phyloP scores from a whole-genome alignment of 164 flowering plant genomes.

The Liriodendron chinense region DNA sequence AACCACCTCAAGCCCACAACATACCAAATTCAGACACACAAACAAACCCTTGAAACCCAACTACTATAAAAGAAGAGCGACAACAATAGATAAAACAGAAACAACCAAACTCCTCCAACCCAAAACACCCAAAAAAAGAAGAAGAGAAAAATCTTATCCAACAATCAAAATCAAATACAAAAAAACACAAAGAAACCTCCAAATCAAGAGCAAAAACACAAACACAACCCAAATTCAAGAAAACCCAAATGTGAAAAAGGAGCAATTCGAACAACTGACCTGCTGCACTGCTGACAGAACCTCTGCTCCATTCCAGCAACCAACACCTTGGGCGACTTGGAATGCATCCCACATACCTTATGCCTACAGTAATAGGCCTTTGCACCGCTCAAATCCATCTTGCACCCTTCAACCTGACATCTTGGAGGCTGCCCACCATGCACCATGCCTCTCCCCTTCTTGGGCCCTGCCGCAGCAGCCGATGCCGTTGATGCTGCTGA shows the following conservation, averaged over 20 bases:
- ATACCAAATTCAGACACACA: not conserved
- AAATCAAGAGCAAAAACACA: not conserved
- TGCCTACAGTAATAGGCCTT: constrained; percentile 83
- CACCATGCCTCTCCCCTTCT: constrained; percentile 36
- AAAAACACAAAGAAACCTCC: not conserved
- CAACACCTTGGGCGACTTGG: constrained; percentile 57
- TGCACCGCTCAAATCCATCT: constrained; percentile 67
- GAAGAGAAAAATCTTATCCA: not conserved
- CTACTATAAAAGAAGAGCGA: not conserved
- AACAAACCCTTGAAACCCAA: not conserved
- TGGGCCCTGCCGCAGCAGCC: constrained; percentile 18
- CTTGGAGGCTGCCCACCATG: constrained; percentile 55
- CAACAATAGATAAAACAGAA: not conserved
- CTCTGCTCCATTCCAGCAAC: constrained; percentile 63
- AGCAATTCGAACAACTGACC: constrained; percentile 6
- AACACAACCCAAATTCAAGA: not conserved
- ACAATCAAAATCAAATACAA: not conserved
- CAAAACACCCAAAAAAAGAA: not conserved
- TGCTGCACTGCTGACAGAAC: constrained; percentile 18
- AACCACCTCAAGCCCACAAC: not conserved
- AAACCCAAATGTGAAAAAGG: not conserved
- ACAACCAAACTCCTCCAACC: not conserved
- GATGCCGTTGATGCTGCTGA: constrained; percentile 8
- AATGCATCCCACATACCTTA: constrained; percentile 70
- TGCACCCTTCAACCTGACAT: constrained; percentile 78